phyloP scores from a whole-genome alignment of 2,329 filamentous ascomycete species.

The Ascomycota sp. region DNA sequence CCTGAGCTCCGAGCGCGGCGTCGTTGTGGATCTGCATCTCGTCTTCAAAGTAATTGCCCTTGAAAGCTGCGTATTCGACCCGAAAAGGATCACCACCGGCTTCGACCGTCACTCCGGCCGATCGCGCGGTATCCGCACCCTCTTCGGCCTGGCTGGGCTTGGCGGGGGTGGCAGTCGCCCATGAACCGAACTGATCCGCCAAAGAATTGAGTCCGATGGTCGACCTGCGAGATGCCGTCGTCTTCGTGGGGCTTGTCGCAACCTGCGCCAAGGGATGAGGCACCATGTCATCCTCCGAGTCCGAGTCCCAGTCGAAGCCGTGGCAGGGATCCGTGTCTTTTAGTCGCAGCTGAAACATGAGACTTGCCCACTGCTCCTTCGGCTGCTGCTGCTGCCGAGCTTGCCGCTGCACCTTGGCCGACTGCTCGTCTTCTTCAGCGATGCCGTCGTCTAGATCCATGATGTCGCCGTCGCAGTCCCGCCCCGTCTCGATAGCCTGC shows the following conservation, averaged over 20 bases:
- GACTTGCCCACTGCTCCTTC: conserved; percentile 2
- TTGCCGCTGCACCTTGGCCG: no score
- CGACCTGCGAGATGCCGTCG: conserved; percentile 6
- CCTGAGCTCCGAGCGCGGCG: no score
- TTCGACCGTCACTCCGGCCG: not conserved
- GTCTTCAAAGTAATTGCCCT: conserved; percentile 38
- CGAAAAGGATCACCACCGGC: not conserved
- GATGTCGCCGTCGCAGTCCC: no score
- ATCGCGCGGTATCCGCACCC: no score
- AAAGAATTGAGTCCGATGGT: conserved; percentile 40
- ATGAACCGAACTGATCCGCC: conserved; percentile 37
- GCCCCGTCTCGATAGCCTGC: no score
- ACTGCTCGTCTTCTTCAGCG: no score
- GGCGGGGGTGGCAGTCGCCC: conserved; percentile 36
- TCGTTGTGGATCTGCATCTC: conserved; percentile 25
- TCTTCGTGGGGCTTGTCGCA: conserved; percentile 21
- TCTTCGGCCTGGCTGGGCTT: no score
- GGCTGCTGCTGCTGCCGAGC: not conserved
- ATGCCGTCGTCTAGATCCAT: no score
- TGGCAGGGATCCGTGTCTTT: conserved; percentile 25
- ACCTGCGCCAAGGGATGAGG: conserved; percentile 13
- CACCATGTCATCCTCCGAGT: conserved; percentile 31
- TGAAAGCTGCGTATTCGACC: conserved; percentile 17
- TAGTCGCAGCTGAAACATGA: conserved; percentile 20
- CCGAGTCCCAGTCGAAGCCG: conserved; percentile 25